A percentile compares a stretch with the other conserved stretches of the same genome.
Conservation (phyloP, 768 basidiomycete species). For the Russula griseocarnosa region DNA sequence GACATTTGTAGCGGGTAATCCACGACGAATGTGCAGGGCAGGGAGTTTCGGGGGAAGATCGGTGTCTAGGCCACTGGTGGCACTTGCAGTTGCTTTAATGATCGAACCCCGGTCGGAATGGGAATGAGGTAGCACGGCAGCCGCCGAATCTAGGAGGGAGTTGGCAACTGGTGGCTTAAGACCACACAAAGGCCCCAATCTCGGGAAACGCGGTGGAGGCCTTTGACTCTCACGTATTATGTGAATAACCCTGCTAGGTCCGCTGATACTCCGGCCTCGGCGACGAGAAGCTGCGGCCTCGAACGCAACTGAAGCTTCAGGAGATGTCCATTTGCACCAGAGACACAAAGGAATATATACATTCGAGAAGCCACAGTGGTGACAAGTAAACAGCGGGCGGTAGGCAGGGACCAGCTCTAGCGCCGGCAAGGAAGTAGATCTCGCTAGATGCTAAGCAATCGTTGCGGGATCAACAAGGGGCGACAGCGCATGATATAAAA, state of each 20-base stretch:
- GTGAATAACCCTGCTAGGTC: not conserved
- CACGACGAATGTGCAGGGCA: slow-evolving; percentile 15
- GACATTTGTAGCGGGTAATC: slow-evolving; percentile 12
- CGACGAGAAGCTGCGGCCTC: slow-evolving; percentile 9
- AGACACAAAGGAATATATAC: slow-evolving; percentile 25
- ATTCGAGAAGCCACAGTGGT: slow-evolving; percentile 26
- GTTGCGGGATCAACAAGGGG: not conserved
- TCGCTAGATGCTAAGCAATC: slow-evolving; percentile 22
- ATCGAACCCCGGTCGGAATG: not conserved
- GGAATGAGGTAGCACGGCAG: not conserved
- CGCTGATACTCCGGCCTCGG: slow-evolving; percentile 16
- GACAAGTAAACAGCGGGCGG: slow-evolving; percentile 27
- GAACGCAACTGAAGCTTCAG: slow-evolving; percentile 17
- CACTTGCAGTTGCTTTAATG: slow-evolving; percentile 7
- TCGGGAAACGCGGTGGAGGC: not conserved
- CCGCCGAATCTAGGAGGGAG: not conserved
- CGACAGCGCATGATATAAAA: not conserved
- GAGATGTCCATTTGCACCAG: slow-evolving; percentile 27
- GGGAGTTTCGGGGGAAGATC: not conserved
- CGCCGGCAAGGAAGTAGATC: slow-evolving; percentile 24
- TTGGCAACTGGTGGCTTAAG: not conserved
- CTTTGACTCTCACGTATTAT: not conserved
- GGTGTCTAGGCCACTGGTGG: not conserved
- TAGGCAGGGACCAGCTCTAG: slow-evolving; percentile 20
- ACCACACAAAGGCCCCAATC: not conserved